A percentile compares a stretch with the other conserved stretches of the same genome.
These are phyloP conservation scores for Fagopyrum homotropicum DNA, from an alignment of 148 eudicot genomes.

Conservation along the genomic window DNA sequence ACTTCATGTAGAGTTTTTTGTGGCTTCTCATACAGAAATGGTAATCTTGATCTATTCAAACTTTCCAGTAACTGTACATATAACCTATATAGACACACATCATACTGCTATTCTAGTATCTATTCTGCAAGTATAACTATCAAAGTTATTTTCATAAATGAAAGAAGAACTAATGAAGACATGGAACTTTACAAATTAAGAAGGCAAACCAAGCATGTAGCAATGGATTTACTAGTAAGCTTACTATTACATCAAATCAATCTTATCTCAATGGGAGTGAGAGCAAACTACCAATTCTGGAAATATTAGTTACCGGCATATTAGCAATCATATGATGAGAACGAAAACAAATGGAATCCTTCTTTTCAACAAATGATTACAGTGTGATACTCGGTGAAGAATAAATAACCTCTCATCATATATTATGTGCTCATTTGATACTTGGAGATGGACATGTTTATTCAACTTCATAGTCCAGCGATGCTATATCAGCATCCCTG, in stretches of 20 bases:
- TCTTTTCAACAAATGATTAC: not conserved
- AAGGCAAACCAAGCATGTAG: not conserved
- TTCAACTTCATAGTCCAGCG: not conserved
- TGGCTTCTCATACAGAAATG: not conserved
- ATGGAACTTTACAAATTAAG: not conserved
- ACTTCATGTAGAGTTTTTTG: not conserved
- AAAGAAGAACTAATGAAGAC: not conserved
- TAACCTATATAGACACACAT: not conserved
- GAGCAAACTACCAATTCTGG: not conserved
- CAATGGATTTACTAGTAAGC: not conserved
- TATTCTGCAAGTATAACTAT: conserved; percentile 3
- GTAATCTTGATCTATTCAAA: not conserved
- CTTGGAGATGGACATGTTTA: not conserved
- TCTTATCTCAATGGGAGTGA: not conserved
- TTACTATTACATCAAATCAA: not conserved
- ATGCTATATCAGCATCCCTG: not conserved
- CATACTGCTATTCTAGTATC: not conserved
- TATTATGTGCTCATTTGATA: not conserved
- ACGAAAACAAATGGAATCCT: not conserved
- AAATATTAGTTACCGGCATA: not conserved
- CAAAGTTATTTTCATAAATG: not conserved
- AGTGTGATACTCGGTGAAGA: not conserved
- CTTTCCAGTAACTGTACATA: not conserved
- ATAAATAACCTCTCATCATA: not conserved
- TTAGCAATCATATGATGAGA: not conserved